These are phyloP conservation scores for Cytospora piceicola DNA, from an alignment of 2,329 filamentous ascomycete species.

Conservation along the genomic window DNA sequence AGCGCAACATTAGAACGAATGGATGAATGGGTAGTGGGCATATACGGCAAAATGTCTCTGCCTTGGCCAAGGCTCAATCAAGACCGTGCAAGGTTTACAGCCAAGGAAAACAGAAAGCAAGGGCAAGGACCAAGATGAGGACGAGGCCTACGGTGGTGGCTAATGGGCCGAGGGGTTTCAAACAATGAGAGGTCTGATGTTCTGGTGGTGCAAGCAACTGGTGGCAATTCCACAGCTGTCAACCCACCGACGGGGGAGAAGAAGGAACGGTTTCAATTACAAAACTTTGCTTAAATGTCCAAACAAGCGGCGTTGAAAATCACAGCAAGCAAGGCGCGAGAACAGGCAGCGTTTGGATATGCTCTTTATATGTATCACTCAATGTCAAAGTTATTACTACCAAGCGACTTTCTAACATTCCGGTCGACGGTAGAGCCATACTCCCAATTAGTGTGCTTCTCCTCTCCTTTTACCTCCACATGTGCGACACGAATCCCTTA, in stretches of 20 bases:
- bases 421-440: background rate
- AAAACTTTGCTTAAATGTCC: constrained; percentile 1
- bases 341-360: background rate
- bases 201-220: background rate
- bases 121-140: background rate
- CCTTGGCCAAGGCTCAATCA: background rate
- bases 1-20: background rate
- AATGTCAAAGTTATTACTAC: background rate
- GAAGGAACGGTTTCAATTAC: background rate
- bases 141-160: background rate
- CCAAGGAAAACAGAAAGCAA: background rate
- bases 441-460: background rate
- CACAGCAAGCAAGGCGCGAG: background rate
- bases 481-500: background rate
- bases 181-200: background rate
- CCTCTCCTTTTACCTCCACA: background rate
- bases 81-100: constrained; percentile 10
- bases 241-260: background rate
- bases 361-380: constrained; percentile 2
- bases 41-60: background rate
- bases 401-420: background rate
- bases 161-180: background rate
- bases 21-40: background rate
- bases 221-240: background rate
- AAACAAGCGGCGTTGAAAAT: background rate